phyloP scores from a whole-genome alignment of 257 asterid genomes.

The Penstemon newberryi region DNA sequence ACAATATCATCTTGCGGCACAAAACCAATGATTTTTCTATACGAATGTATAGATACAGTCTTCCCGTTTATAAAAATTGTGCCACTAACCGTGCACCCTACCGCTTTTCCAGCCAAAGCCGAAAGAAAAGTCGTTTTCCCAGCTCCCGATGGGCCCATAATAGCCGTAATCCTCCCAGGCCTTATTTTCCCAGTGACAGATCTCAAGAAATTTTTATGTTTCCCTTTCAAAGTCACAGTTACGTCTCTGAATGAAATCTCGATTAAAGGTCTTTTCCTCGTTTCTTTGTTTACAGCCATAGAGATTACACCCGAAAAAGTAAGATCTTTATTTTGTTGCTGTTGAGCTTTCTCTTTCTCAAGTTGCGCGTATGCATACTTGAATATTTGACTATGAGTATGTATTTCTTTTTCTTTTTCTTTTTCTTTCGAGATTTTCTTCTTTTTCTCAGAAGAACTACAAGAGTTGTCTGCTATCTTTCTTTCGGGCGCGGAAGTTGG shows the following conservation, averaged over 20 bases:
- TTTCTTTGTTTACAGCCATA: slow-evolving; percentile 47
- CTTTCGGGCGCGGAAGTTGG: too few species aligned
- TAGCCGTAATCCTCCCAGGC: slow-evolving; percentile 62
- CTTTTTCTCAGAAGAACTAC: background rate
- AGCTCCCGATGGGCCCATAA: slow-evolving; percentile 73
- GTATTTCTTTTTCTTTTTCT: slow-evolving; percentile 45
- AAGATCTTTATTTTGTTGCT: slow-evolving; percentile 49
- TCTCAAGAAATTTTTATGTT: slow-evolving; percentile 47
- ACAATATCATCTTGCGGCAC: slow-evolving; percentile 74
- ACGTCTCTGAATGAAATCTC: slow-evolving; percentile 56
- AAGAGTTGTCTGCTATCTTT: slow-evolving; percentile 17
- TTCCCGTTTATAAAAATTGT: slow-evolving; percentile 47
- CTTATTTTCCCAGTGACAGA: slow-evolving; percentile 52
- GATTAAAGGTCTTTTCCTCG: slow-evolving; percentile 46
- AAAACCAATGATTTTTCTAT: slow-evolving; percentile 55
- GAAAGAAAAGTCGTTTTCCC: slow-evolving; percentile 69
- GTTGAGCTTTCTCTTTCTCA: slow-evolving; percentile 61
- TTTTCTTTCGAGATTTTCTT: too few species aligned
- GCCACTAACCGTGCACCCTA: slow-evolving; percentile 58
- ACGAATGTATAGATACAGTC: slow-evolving; percentile 47
- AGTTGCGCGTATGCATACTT: slow-evolving; percentile 61
- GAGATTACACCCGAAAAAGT: slow-evolving; percentile 61
- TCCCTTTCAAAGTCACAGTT: slow-evolving; percentile 55
- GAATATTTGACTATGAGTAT: slow-evolving; percentile 61
- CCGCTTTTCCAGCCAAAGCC: slow-evolving; percentile 62